These are phyloP conservation scores for Stephania yunnanensis DNA, from an alignment of 164 flowering plant species.

Conservation along the genomic window DNA sequence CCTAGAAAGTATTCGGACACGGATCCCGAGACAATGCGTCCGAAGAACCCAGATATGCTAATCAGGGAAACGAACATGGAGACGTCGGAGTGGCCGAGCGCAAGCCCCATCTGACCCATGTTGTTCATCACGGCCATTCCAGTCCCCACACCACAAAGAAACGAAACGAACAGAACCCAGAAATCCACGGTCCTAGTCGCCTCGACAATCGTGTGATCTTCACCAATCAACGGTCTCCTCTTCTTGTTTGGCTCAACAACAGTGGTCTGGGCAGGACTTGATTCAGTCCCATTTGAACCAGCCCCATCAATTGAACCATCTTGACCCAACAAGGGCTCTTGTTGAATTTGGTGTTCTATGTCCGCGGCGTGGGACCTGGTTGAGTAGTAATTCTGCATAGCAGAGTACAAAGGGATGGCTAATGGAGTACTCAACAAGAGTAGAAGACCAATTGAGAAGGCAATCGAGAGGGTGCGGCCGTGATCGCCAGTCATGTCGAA, in stretches of 20 bases:
- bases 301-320: conserved; percentile 5
- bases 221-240: conserved; percentile 54
- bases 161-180: conserved; percentile 75
- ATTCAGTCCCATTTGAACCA: neutral
- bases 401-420: conserved; percentile 42
- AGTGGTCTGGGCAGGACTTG: neutral
- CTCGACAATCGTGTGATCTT: conserved; percentile 73
- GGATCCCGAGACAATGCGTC: conserved; percentile 69
- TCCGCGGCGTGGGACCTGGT: conserved; percentile 19
- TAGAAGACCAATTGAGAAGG: conserved; percentile 27
- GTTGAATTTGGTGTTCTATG: conserved; percentile 26
- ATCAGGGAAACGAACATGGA: conserved; percentile 75
- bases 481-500: conserved; percentile 37
- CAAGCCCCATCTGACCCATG: conserved; percentile 83
- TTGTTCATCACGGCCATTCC: conserved; percentile 91
- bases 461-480: conserved; percentile 22
- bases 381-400: conserved; percentile 16
- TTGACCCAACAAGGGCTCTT: conserved; percentile 35
- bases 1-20: conserved; percentile 68
- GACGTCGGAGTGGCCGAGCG: conserved; percentile 76
- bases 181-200: conserved; percentile 60
- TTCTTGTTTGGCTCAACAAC: conserved; percentile 13
- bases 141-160: conserved; percentile 88
- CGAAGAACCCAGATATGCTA: conserved; percentile 87
- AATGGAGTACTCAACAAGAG: conserved; percentile 38